Percentiles rank a stretch among this genome's conserved stretches.
These are phyloP conservation scores for Xylona heveae DNA, from an alignment of 495 filamentous ascomycete genomes.

Conservation along the genomic window DNA sequence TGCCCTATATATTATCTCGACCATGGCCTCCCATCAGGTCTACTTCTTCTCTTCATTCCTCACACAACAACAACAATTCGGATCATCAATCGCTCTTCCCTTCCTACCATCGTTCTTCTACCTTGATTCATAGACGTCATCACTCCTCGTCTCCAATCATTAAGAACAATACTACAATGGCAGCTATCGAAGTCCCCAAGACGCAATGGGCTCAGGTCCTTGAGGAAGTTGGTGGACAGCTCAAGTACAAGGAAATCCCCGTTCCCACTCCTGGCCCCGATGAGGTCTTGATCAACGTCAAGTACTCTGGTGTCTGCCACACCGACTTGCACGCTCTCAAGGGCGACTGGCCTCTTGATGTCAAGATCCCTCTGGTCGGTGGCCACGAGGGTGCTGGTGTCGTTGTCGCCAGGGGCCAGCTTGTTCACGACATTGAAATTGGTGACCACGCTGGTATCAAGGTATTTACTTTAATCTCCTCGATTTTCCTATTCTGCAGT, in stretches of 20 bases:
- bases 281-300: slow-evolving; percentile 80
- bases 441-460: slow-evolving; percentile 75
- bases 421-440: slow-evolving; percentile 51
- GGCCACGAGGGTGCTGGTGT: slow-evolving; percentile 83
- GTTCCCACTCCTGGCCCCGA: slow-evolving; percentile 62
- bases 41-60: too few relatives aligned
- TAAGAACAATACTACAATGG: too few relatives aligned
- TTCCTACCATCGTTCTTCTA: too few relatives aligned
- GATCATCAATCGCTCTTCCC: too few relatives aligned
- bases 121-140: too few relatives aligned
- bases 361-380: slow-evolving; percentile 70
- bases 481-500: too few relatives aligned
- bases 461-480: too few relatives aligned
- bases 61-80: too few relatives aligned
- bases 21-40: too few relatives aligned
- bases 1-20: too few relatives aligned
- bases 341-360: slow-evolving; percentile 67
- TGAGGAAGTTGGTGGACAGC: slow-evolving; percentile 51
- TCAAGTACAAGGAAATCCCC: slow-evolving; percentile 63
- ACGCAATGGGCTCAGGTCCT: slow-evolving; percentile 79
- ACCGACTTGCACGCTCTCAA: slow-evolving; percentile 62
- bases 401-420: slow-evolving; percentile 55
- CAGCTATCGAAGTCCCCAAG: too few relatives aligned
- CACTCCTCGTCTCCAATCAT: too few relatives aligned
- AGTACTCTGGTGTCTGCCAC: slow-evolving; percentile 86